Conservation (phyloP, 2,329 filamentous ascomycete genomes). For the Xylariales sp. region DNA sequence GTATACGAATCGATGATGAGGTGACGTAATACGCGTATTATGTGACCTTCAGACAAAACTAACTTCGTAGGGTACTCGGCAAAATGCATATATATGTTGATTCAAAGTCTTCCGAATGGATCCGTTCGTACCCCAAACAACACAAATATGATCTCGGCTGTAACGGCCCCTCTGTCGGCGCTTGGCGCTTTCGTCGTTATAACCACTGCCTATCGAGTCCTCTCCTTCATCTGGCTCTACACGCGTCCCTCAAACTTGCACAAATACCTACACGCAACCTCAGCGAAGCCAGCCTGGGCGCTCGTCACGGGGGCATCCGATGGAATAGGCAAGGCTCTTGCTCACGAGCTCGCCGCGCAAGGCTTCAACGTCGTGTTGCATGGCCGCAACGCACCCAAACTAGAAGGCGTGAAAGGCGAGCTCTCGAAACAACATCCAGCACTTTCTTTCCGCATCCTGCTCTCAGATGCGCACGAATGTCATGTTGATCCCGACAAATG, state of each 20-base stretch:
- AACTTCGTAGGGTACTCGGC: too few relatives aligned
- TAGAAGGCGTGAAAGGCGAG: conserved; percentile 30
- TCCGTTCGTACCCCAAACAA: too few relatives aligned
- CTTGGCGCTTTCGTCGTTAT: too few relatives aligned
- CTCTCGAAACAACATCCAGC: conserved; percentile 32
- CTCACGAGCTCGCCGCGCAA: conserved; percentile 39
- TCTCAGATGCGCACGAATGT: conserved; percentile 34
- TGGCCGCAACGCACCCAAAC: conserved; percentile 41
- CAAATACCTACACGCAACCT: conserved; percentile 17
- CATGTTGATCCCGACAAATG: background rate
- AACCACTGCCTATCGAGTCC: too few relatives aligned
- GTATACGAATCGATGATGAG: too few relatives aligned
- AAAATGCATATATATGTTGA: too few relatives aligned
- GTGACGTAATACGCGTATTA: too few relatives aligned
- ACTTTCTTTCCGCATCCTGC: conserved; percentile 30
- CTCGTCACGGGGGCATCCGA: conserved; percentile 46
- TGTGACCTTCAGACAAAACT: too few relatives aligned
- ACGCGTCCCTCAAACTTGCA: conserved; percentile 13
- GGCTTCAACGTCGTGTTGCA: conserved; percentile 54
- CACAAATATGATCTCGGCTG: too few relatives aligned
- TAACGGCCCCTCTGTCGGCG: too few relatives aligned
- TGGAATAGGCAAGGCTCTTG: conserved; percentile 46
- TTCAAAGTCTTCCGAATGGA: too few relatives aligned
- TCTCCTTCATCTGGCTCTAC: too few relatives aligned
- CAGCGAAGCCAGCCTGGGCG: conserved; percentile 31